Base-by-base conservation (phyloP, 2,329 filamentous ascomycete genomes). In the Trichoderma cornu-damae region DNA sequence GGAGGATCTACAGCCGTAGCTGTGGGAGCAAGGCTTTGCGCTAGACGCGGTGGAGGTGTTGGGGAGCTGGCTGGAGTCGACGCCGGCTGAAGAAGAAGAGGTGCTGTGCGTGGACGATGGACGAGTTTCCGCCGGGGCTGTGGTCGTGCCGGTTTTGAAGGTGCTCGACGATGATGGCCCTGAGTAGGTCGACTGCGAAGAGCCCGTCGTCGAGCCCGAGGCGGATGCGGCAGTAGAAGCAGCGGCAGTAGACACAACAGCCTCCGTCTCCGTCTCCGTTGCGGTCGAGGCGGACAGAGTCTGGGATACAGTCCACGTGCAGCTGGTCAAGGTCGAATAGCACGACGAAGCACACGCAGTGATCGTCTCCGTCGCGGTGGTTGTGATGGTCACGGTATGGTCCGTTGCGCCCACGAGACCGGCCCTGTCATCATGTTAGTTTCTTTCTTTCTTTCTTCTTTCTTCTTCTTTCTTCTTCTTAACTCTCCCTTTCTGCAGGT, bases 281-380 rank as follows among this genome's bases (percentile, higher is more conserved):
- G 32, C 14, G 14, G 35, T 11, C 11, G 24, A 38, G 3, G 32
- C 20, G 3, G 52, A 47, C 18, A 37, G 6, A 22, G 37, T 18
- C 37, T 38, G 9, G 2, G 46, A 47, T 3, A 44, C n/a, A 12
- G 47, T 58, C 3, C 47, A 58, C 4, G 51, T 26, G n/a, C 57
- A 59, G 16, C 46, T 47, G 11, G 43, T 57, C 30, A 56, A 18
- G 1, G 30, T 38, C 28, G 60, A 56, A 47, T 63, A 65, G 48
- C 62, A 66, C 8, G 65, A 65, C 3, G 66, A 60, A 1, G 67
- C 65, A 42, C 68, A 73, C 8, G 60, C 66, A 0, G 65, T 67
- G 22, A 68, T 61, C 2, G 70, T 71, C 24, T 72, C 65, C 6
- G 71, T 73, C 6, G 68, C 57, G 2, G 69, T 69, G 8, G 50